Conservation (phyloP, 2,329 filamentous ascomycete species). For the Elsinoe perseae region DNA sequence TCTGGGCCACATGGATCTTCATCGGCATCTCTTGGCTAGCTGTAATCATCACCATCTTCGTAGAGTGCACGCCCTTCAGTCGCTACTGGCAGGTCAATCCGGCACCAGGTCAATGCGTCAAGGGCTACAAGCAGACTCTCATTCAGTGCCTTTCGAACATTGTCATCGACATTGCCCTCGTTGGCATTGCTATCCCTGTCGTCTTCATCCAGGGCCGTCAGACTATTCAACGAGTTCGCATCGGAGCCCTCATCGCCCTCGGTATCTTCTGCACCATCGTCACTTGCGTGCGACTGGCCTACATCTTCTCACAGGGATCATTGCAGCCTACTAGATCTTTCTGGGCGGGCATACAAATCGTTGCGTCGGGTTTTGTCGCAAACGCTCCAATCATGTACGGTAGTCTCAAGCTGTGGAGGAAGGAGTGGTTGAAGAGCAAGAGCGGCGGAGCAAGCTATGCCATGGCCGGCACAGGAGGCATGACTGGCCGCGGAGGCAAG, state of each 20-base stretch:
- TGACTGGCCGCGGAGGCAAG: background rate
- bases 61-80: conserved; percentile 6
- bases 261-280: conserved; percentile 11
- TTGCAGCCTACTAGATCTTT: conserved; percentile 1
- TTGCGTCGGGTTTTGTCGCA: conserved; percentile 4
- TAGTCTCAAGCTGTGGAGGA: conserved; percentile 9
- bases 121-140: conserved; percentile 1
- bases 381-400: conserved; percentile 13
- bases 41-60: conserved; percentile 13
- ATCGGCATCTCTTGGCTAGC: background rate
- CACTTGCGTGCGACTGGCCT: conserved; percentile 9
- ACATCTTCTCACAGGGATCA: conserved; percentile 10
- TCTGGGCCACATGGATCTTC: conserved; percentile 6
- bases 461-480: background rate
- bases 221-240: conserved; percentile 7
- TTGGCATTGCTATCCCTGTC: conserved; percentile 2
- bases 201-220: conserved; percentile 7
- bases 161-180: conserved; percentile 2
- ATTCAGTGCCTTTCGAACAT: conserved; percentile 10
- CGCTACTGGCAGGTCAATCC: conserved; percentile 6
- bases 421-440: background rate
- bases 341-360: conserved; percentile 8
- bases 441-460: background rate
- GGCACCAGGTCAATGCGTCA: background rate
- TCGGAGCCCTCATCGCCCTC: conserved; percentile 9